Evolutionary conservation across 306 rosid genomes (phyloP).

Genomic region (Hippophae tibetana): DNA sequence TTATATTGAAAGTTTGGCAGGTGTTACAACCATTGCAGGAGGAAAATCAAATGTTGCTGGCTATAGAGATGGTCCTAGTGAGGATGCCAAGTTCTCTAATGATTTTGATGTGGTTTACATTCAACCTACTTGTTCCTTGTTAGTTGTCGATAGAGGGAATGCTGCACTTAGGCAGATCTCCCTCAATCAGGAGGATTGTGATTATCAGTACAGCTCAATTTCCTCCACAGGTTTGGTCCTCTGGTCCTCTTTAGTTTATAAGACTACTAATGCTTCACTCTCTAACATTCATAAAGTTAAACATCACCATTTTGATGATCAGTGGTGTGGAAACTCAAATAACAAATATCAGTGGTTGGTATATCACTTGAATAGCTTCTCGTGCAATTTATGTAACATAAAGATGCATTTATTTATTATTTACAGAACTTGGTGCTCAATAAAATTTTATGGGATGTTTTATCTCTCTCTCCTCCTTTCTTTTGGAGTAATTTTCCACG

Average conservation of each 20-base stretch:
- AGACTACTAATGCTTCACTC: too few species aligned
- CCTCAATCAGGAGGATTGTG: constrained; percentile 82
- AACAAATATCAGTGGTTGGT: too few species aligned
- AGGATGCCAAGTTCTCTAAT: constrained; percentile 92
- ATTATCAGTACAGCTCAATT: constrained; percentile 65
- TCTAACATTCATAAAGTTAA: background rate
- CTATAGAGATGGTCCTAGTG: constrained; percentile 94
- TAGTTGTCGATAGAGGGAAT: constrained; percentile 95
- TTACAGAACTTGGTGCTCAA: too few species aligned
- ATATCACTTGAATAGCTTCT: background rate
- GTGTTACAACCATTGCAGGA: constrained; percentile 97
- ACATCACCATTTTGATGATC: background rate
- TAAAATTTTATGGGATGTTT: too few species aligned
- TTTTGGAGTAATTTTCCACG: too few species aligned
- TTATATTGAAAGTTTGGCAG: constrained; percentile 32
- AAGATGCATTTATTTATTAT: too few species aligned
- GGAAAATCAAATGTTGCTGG: constrained; percentile 92
- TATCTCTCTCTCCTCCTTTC: too few species aligned
- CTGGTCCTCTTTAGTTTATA: background rate
- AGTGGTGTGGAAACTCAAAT: background rate
- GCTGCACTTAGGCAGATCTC: constrained; percentile 91
- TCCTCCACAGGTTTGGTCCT: constrained; percentile 63
- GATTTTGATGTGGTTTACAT: constrained; percentile 87
- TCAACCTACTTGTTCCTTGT: constrained; percentile 75
- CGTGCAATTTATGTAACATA: background rate